These are phyloP conservation scores for Suillus lakei DNA, from an alignment of 768 basidiomycete genomes.

Conservation along the genomic window DNA sequence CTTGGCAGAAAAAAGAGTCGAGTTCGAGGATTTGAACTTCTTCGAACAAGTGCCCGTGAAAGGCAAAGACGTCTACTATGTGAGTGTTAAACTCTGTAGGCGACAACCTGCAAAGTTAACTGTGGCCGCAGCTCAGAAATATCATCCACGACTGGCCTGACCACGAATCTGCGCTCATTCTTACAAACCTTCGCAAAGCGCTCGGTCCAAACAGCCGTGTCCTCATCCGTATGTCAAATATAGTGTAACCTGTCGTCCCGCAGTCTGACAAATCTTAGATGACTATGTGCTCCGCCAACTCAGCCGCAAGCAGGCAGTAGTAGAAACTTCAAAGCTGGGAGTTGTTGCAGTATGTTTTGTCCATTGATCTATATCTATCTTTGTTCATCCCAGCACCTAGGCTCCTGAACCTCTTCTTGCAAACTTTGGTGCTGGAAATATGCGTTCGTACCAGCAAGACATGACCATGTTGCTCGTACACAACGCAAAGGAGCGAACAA, in stretches of 20 bases:
- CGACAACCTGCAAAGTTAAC: not conserved
- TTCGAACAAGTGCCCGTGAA: conserved; percentile 31
- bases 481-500: conserved; percentile 39
- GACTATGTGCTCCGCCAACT: conserved; percentile 26
- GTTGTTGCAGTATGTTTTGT: conserved; percentile 15
- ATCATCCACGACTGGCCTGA: conserved; percentile 41
- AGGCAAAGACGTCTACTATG: conserved; percentile 38
- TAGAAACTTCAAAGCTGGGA: conserved; percentile 18
- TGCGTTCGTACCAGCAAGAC: conserved; percentile 35
- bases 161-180: conserved; percentile 27
- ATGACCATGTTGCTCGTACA: conserved; percentile 33
- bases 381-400: conserved; percentile 15
- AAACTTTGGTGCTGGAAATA: conserved; percentile 37
- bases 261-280: conserved; percentile 17
- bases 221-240: conserved; percentile 33
- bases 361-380: not conserved
- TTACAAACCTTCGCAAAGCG: conserved; percentile 34
- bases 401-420: conserved; percentile 39
- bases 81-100: conserved; percentile 16
- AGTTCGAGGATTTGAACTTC: conserved; percentile 36
- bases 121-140: conserved; percentile 19
- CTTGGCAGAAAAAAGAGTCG: conserved; percentile 27
- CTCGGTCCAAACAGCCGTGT: conserved; percentile 35
- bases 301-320: conserved; percentile 18
- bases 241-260: not conserved